These are phyloP conservation scores for Ramaria sp. DNA, from an alignment of 768 basidiomycete genomes.

Conservation along the genomic window DNA sequence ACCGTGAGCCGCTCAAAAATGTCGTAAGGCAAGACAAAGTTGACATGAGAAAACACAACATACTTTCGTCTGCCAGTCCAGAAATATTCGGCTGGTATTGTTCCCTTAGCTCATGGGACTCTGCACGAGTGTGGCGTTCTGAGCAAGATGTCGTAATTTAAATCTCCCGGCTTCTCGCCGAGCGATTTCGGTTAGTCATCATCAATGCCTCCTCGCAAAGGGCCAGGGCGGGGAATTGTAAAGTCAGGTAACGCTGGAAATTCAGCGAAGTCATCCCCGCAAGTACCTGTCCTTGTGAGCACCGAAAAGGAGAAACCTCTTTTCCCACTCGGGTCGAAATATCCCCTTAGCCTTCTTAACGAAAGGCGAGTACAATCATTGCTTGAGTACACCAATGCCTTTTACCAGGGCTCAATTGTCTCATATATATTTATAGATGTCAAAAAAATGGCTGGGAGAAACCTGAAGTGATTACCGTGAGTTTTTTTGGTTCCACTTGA, in stretches of 20 bases:
- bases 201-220: slow-evolving; percentile 51
- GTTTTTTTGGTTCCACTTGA: slow-evolving; percentile 12
- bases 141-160: too few relatives aligned
- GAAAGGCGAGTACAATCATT: slow-evolving; percentile 48
- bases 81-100: too few relatives aligned
- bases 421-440: slow-evolving; percentile 40
- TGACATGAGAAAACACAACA: too few relatives aligned
- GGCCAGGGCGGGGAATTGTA: slow-evolving; percentile 42
- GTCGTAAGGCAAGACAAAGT: too few relatives aligned
- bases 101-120: too few relatives aligned
- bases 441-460: slow-evolving; percentile 88
- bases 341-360: slow-evolving; percentile 64
- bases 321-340: slow-evolving; percentile 80
- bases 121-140: too few relatives aligned
- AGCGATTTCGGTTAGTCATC: too few relatives aligned
- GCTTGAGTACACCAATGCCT: not conserved
- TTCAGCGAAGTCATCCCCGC: slow-evolving; percentile 43
- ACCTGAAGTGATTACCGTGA: slow-evolving; percentile 67
- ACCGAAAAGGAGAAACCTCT: slow-evolving; percentile 39
- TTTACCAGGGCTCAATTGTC: not conserved
- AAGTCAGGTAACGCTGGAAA: slow-evolving; percentile 89
- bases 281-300: slow-evolving; percentile 16
- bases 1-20: too few relatives aligned
- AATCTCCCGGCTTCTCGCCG: too few relatives aligned
- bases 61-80: too few relatives aligned